These are phyloP conservation scores for Turritis glabra DNA, from an alignment of 345 rosid species.

Conservation along the genomic window DNA sequence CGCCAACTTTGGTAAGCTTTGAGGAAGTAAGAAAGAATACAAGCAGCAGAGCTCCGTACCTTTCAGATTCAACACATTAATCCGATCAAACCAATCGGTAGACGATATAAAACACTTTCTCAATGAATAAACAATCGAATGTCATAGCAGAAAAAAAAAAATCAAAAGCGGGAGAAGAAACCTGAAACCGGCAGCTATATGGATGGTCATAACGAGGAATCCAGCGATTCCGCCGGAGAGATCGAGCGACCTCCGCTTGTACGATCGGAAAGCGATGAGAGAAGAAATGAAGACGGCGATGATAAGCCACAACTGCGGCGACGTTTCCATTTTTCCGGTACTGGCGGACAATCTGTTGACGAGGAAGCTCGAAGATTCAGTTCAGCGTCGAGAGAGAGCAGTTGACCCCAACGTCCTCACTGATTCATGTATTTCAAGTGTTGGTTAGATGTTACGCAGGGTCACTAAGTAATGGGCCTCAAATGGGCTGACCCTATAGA, in stretches of 20 bases:
- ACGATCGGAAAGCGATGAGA: conserved; percentile 61
- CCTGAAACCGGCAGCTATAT: conserved; percentile 75
- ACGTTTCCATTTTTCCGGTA: conserved; percentile 42
- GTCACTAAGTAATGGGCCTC: not conserved
- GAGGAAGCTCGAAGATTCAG: conserved; percentile 13
- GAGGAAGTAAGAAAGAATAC: conserved; percentile 85
- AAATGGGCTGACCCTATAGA: conserved; percentile 9
- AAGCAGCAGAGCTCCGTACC: conserved; percentile 84
- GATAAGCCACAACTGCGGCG: conserved; percentile 45
- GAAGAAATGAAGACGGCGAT: conserved; percentile 53
- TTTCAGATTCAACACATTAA: conserved; percentile 25
- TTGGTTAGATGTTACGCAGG: not conserved
- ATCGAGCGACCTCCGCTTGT: conserved; percentile 76
- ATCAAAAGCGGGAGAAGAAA: conserved; percentile 5
- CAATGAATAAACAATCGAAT: not conserved
- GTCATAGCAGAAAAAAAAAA: not conserved
- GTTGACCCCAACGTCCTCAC: conserved; percentile 21
- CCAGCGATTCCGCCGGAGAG: conserved; percentile 83
- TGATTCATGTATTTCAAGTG: not conserved
- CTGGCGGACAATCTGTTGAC: not conserved
- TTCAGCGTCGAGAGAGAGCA: not conserved
- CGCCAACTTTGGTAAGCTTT: conserved; percentile 87
- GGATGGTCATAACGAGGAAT: conserved; percentile 70
- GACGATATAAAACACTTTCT: not conserved
- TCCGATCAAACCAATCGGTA: not conserved